These are phyloP conservation scores for Alternaria panax DNA, from an alignment of 2,329 filamentous ascomycete genomes.

Conservation along the genomic window DNA sequence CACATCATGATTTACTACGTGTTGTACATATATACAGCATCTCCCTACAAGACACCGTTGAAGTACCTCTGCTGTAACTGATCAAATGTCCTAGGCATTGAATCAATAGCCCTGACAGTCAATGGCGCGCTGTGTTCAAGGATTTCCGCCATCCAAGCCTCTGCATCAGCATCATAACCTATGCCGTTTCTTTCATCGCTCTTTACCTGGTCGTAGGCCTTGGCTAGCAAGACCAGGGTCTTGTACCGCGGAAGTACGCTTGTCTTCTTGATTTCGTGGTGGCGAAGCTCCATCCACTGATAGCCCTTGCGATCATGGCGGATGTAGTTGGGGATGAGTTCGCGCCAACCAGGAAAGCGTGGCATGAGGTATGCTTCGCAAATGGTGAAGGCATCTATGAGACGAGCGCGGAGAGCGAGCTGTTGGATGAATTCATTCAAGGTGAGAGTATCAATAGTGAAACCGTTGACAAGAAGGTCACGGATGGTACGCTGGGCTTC, in stretches of 20 bases:
- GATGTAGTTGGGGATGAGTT: constrained; percentile 31
- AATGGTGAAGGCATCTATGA: constrained; percentile 72
- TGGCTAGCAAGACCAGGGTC: constrained; percentile 53
- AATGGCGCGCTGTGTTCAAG: constrained; percentile 48
- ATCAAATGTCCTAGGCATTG: constrained; percentile 52
- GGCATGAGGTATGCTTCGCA: constrained; percentile 83
- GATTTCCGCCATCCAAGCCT: constrained; percentile 34
- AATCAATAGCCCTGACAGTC: constrained; percentile 54
- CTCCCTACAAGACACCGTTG: constrained; percentile 7
- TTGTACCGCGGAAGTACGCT: constrained; percentile 52
- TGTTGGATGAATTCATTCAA: constrained; percentile 81
- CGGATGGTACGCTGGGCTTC: constrained; percentile 52
- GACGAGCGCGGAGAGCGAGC: constrained; percentile 67
- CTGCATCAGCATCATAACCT: constrained; percentile 30
- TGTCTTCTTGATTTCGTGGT: constrained; percentile 31
- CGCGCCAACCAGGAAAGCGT: constrained; percentile 76
- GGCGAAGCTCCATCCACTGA: constrained; percentile 40
- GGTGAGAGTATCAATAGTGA: constrained; percentile 74
- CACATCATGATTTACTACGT: background rate
- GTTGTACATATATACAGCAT: background rate
- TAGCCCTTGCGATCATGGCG: constrained; percentile 32
- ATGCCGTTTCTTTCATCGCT: constrained; percentile 43
- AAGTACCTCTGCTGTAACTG: constrained; percentile 41
- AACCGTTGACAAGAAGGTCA: constrained; percentile 70
- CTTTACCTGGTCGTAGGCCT: constrained; percentile 46